Evolutionary conservation across 306 rosid species (phyloP).

Genomic region (Prosopis cineraria): DNA sequence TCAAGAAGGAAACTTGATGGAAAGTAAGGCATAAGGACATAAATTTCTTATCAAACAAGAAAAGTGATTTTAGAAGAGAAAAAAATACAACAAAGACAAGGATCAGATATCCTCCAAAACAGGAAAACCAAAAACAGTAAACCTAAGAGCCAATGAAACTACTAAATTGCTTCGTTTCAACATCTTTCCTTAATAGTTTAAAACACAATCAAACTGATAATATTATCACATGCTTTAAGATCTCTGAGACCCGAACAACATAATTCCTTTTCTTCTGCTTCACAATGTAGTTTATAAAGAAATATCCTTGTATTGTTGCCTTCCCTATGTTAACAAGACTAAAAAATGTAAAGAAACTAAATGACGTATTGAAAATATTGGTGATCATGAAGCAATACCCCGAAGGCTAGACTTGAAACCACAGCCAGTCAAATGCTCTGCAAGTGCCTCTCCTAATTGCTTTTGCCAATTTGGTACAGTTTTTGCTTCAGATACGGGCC

Average conservation of each 20-base stretch:
- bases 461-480: slow-evolving; percentile 70
- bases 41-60: background rate
- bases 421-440: slow-evolving; percentile 80
- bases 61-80: background rate
- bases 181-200: background rate
- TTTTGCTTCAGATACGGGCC: slow-evolving; percentile 93
- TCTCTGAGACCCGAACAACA: background rate
- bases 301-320: background rate
- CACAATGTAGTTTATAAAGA: background rate
- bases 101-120: background rate
- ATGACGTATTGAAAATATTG: background rate
- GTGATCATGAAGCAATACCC: slow-evolving; percentile 51
- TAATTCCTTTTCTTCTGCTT: background rate
- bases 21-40: background rate
- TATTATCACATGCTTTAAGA: background rate
- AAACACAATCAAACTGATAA: background rate
- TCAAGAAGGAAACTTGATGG: background rate
- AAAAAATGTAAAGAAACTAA: background rate
- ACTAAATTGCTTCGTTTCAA: background rate
- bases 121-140: background rate
- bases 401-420: slow-evolving; percentile 88
- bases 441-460: slow-evolving; percentile 89
- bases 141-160: background rate
- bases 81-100: background rate
- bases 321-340: background rate